Conservation (phyloP, 2,329 filamentous ascomycete genomes). For the Penicillium sp. region DNA sequence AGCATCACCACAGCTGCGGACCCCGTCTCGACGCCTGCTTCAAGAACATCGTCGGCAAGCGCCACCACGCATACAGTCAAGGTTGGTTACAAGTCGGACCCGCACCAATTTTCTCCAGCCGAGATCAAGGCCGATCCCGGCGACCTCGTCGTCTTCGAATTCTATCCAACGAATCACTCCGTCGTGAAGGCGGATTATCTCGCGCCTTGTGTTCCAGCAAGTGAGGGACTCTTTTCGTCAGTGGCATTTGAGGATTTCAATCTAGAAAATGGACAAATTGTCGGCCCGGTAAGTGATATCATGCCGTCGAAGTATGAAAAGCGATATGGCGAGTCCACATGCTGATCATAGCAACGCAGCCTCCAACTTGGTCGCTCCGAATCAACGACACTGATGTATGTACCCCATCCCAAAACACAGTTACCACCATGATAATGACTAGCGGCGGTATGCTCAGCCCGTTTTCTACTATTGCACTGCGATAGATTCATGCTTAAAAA, state of each 20-base stretch:
- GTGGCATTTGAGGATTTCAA: conserved; percentile 45
- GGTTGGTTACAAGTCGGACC: conserved; percentile 33
- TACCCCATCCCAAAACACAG: background rate
- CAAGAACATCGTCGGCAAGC: conserved; percentile 16
- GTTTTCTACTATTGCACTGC: conserved; percentile 70
- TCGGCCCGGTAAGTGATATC: conserved; percentile 29
- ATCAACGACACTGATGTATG: conserved; percentile 56
- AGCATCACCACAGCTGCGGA: background rate
- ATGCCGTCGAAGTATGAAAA: background rate
- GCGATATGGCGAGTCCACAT: background rate
- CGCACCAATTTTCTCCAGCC: conserved; percentile 33
- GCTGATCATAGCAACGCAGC: conserved; percentile 16
- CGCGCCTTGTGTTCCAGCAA: conserved; percentile 59
- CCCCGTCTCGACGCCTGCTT: conserved; percentile 1
- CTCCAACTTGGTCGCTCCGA: conserved; percentile 39
- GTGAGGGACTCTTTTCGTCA: conserved; percentile 29
- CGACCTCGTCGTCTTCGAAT: conserved; percentile 51
- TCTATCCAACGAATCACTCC: conserved; percentile 62
- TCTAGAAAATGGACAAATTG: conserved; percentile 44
- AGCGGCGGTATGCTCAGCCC: conserved; percentile 38
- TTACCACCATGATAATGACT: background rate
- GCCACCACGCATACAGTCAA: conserved; percentile 32
- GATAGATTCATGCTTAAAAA: conserved; percentile 58
- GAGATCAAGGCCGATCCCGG: conserved; percentile 31
- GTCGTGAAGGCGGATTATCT: conserved; percentile 59